Evolutionary conservation across 441 rosid species (phyloP).

Genomic region (Euphorbia schlechtendalii): DNA sequence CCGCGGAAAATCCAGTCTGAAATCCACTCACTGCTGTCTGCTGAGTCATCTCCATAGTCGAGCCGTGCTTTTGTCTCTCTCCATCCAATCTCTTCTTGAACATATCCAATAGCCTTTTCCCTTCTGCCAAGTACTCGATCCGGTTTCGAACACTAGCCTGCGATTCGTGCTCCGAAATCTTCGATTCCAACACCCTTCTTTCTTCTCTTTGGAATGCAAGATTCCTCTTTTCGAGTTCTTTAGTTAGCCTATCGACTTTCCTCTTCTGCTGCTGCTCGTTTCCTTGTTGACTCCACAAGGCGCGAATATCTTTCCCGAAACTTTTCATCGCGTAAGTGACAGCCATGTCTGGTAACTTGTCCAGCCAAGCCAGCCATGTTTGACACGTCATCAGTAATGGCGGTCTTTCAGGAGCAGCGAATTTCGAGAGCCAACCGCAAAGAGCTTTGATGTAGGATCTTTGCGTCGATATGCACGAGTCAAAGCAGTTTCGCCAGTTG

Average conservation of each 20-base stretch:
- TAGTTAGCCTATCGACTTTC: slow-evolving; percentile 38
- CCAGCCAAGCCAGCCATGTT: slow-evolving; percentile 36
- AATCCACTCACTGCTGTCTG: slow-evolving; percentile 29
- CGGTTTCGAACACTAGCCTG: slow-evolving; percentile 15
- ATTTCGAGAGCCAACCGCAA: slow-evolving; percentile 43
- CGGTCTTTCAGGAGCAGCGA: slow-evolving; percentile 38
- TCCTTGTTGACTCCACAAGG: slow-evolving; percentile 43
- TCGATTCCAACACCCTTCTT: slow-evolving; percentile 31
- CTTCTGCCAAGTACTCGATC: slow-evolving; percentile 28
- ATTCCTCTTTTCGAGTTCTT: slow-evolving; percentile 35
- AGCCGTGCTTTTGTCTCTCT: slow-evolving; percentile 35
- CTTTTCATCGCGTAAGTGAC: slow-evolving; percentile 33
- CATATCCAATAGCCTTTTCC: slow-evolving; percentile 27
- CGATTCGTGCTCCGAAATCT: slow-evolving; percentile 21
- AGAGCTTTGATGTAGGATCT: slow-evolving; percentile 49
- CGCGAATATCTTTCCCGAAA: slow-evolving; percentile 33
- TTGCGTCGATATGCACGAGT: slow-evolving; percentile 32
- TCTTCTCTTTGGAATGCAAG: slow-evolving; percentile 33
- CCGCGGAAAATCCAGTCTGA: slow-evolving; percentile 36
- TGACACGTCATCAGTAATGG: slow-evolving; percentile 35
- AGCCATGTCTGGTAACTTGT: slow-evolving; percentile 36
- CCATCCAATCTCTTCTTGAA: slow-evolving; percentile 25
- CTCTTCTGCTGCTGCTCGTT: slow-evolving; percentile 51
- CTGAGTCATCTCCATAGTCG: slow-evolving; percentile 30
- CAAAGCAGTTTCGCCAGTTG: slow-evolving; percentile 39